phyloP scores from a whole-genome alignment of 2,329 filamentous ascomycete species.

The Fusarium torulosum region DNA sequence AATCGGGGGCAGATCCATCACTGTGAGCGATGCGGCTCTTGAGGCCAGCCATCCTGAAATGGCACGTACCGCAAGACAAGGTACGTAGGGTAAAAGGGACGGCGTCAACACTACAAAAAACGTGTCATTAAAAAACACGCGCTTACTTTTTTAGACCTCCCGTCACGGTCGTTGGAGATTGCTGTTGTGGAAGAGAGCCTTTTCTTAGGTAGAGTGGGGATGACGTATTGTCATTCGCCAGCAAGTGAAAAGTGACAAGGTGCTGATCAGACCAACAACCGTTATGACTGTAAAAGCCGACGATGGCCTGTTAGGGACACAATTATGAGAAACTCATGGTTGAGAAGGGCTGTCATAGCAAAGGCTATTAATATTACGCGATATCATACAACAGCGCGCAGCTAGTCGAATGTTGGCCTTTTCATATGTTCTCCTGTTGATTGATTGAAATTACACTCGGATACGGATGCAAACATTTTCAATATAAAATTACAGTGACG shows the following conservation, averaged over 20 bases:
- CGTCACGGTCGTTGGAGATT: slow-evolving; percentile 15
- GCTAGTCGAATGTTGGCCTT: neutral
- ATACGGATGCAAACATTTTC: neutral
- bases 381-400: neutral
- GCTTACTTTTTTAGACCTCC: slow-evolving; percentile 2
- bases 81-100: slow-evolving; percentile 19
- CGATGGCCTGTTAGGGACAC: neutral
- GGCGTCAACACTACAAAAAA: slow-evolving; percentile 14
- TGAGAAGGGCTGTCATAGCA: neutral
- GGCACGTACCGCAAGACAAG: slow-evolving; percentile 32
- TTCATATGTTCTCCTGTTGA: neutral
- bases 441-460: neutral
- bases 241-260: slow-evolving; percentile 5
- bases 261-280: neutral
- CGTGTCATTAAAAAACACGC: slow-evolving; percentile 2
- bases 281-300: neutral
- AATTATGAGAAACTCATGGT: no score
- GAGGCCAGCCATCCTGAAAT: slow-evolving; percentile 40
- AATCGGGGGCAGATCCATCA: slow-evolving; percentile 47
- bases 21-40: slow-evolving; percentile 46
- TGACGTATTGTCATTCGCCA: slow-evolving; percentile 10
- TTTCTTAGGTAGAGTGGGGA: slow-evolving; percentile 22
- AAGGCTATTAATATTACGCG: neutral
- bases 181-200: neutral
- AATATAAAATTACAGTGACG: neutral